Base-by-base conservation (phyloP, 441 rosid species). In the Erodium moschatum region DNA sequence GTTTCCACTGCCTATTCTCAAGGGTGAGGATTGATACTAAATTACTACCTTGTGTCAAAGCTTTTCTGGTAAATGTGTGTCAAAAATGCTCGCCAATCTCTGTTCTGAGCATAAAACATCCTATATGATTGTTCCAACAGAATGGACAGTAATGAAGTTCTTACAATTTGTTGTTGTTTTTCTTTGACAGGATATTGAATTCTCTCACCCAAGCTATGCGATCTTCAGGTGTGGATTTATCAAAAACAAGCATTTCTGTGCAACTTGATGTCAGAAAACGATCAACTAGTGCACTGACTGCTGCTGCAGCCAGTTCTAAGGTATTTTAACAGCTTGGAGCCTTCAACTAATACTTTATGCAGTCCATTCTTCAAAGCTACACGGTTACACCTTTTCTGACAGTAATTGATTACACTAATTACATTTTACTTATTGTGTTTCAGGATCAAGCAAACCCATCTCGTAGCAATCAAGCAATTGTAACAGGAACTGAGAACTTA, bases 181-280 rank as follows among this genome's bases (percentile, higher is more conserved):
- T 62, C 5, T 38, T 70, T 31, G 58, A 40, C 81, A 81, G 86
- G 80, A 67, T 84, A 70, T 75, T 75, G 77, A 70, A 73, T 63
- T 70, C 68, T 68, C 67, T 86, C 73, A 86, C 76, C 29, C 81
- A 78, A 74, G 81, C 77, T 13, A 71, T 86, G 70, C 82, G 68
- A 52, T 81, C 87, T 67, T 83, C 84, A 6, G 86, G 87, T 58
- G 85, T 86, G 77, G 82, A 86, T 64, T 64, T 84, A 76, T 79
- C 85, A 40, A 82, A 77, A 74, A 72, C 88, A 9, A 69, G 44
- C 72, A 76, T 86, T 72, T 77, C 85, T 19, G 88, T 86, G 70
- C 73, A 84, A 69, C 74, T 86, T 73, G 83, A 80, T 72, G 85
- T 83, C 62, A 70, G 80, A 24, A 90, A 81, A 81, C 81, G 46